phyloP scores from a whole-genome alignment of 2,329 filamentous ascomycete genomes.

The Claviceps sp. region DNA sequence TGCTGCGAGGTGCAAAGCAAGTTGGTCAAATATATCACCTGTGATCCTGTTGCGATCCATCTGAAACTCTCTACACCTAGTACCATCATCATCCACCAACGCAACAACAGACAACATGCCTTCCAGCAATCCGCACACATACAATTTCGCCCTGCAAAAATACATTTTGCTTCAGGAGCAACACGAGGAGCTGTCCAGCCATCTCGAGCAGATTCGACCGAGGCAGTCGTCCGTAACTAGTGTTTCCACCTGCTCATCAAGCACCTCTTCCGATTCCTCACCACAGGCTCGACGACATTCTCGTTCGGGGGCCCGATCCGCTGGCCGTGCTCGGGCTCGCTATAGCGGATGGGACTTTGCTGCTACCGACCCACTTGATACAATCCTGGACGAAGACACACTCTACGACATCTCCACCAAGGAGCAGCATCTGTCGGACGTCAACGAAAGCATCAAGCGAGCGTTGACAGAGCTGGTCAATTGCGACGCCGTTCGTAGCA shows the following conservation, averaged over 20 bases:
- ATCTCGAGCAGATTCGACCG: conserved; percentile 37
- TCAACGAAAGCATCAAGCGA: conserved; percentile 49
- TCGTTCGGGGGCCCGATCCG: conserved; percentile 16
- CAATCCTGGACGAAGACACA: conserved; percentile 33
- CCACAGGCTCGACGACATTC: conserved; percentile 33
- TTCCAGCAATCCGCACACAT: conserved; percentile 16
- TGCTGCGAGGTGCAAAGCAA: conserved; percentile 6
- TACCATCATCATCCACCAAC: not conserved
- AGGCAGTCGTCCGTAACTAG: conserved; percentile 20
- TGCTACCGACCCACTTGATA: conserved; percentile 18
- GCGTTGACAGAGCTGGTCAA: conserved; percentile 48
- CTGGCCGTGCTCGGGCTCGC: conserved; percentile 15
- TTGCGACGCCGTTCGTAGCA: conserved; percentile 39
- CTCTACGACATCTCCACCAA: conserved; percentile 35
- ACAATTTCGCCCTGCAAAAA: conserved; percentile 37
- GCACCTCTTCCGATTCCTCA: conserved; percentile 43
- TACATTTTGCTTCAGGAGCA: conserved; percentile 41
- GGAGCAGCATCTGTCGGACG: conserved; percentile 39
- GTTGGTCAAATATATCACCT: not conserved
- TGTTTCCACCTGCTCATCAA: conserved; percentile 30
- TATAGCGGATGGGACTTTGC: conserved; percentile 21
- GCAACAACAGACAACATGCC: conserved; percentile 15
- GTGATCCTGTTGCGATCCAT: not conserved
- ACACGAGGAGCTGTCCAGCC: conserved; percentile 37
- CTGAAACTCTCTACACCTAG: not conserved